Percentiles rank a stretch among this genome's conserved stretches.
Evolutionary conservation across 1,284 basidiomycete species (phyloP).

Genomic region (Coriolopsis trogii): DNA sequence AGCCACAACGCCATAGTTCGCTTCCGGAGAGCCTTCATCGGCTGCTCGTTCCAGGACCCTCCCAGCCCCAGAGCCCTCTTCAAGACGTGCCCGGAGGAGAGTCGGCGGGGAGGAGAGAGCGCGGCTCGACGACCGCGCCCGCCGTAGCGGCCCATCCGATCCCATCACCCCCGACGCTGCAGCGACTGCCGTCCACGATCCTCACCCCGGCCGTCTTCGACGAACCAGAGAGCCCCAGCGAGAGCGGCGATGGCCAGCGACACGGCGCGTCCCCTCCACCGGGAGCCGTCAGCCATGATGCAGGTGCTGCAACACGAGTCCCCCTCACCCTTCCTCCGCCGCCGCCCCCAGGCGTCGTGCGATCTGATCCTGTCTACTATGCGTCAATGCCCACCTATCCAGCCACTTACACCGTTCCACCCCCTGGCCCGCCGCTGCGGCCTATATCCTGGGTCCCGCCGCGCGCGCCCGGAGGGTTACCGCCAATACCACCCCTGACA

Average conservation of each 20-base stretch:
- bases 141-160: constrained; percentile 3
- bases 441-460: constrained; percentile 18
- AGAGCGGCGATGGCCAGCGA: constrained; percentile 1
- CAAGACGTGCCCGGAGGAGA: constrained; percentile 8
- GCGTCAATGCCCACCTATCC: constrained; percentile 9
- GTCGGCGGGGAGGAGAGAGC: constrained; percentile 9
- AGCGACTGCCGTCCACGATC: constrained; percentile 14
- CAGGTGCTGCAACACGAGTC: constrained; percentile 1
- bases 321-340: constrained; percentile 11
- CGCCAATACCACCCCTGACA: background rate
- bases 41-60: constrained; percentile 34
- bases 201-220: constrained; percentile 22
- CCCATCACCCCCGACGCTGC: constrained; percentile 11
- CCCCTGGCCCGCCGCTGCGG: constrained; percentile 18
- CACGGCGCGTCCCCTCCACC: constrained; percentile 13
- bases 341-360: constrained; percentile 8
- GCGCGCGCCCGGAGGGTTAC: background rate
- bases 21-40: constrained; percentile 45
- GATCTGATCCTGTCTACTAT: constrained; percentile 19
- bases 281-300: constrained; percentile 2
- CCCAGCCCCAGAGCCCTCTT: constrained; percentile 31
- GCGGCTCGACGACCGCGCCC: constrained; percentile 8
- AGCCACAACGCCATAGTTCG: constrained; percentile 41
- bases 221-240: constrained; percentile 5
- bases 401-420: constrained; percentile 3